These are phyloP conservation scores for Gentiana dahurica DNA, from an alignment of 257 asterid genomes.

Conservation along the genomic window DNA sequence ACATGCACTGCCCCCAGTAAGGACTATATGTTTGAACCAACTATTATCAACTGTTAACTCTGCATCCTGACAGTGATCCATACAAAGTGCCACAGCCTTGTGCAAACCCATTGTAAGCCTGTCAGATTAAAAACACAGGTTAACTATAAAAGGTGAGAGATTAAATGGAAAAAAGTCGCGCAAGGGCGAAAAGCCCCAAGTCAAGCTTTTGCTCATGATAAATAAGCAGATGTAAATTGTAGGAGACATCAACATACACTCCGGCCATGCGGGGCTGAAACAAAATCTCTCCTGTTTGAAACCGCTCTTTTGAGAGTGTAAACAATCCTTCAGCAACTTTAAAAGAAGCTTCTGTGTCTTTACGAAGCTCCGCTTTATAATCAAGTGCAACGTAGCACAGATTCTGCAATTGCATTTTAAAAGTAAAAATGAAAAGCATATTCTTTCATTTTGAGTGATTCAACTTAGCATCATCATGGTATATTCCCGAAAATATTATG, in stretches of 20 bases:
- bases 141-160: too few relatives aligned
- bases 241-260: conserved; percentile 47
- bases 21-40: conserved; percentile 83
- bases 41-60: conserved; percentile 56
- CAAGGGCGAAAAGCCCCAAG: too few relatives aligned
- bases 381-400: conserved; percentile 87
- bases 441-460: neutral
- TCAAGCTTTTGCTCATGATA: neutral
- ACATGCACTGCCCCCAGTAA: conserved; percentile 90
- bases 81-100: conserved; percentile 81
- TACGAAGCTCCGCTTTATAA: conserved; percentile 79
- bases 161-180: too few relatives aligned
- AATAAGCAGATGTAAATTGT: conserved; percentile 16
- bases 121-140: conserved; percentile 10
- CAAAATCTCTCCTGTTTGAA: conserved; percentile 88
- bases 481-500: too few relatives aligned
- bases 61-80: conserved; percentile 86
- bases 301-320: conserved; percentile 84
- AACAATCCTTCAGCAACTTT: conserved; percentile 47
- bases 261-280: conserved; percentile 89
- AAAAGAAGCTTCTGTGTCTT: conserved; percentile 61
- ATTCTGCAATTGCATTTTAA: conserved; percentile 47
- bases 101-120: conserved; percentile 88
- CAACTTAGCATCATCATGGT: too few relatives aligned
- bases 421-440: neutral